phyloP scores from a whole-genome alignment of 2,329 filamentous ascomycete genomes.

The Epicoccum sorghinum region DNA sequence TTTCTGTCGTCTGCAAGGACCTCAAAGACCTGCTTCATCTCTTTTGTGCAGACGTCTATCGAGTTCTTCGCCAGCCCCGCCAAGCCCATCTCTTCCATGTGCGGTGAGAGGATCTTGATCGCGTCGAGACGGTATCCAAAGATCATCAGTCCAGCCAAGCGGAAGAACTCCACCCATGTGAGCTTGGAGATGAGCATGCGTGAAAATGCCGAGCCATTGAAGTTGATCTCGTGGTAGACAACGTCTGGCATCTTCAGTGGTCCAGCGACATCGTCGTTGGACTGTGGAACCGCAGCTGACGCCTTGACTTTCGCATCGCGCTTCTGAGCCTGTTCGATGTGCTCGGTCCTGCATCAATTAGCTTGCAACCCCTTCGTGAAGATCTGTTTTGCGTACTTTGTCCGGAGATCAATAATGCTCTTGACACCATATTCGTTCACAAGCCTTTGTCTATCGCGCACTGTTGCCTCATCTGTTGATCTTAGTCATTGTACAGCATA shows the following conservation, averaged over 20 bases:
- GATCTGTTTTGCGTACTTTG: slow-evolving; percentile 60
- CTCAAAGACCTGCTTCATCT: slow-evolving; percentile 63
- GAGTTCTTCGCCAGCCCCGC: slow-evolving; percentile 72
- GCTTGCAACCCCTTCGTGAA: neutral
- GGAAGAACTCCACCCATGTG: slow-evolving; percentile 69
- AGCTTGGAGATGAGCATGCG: slow-evolving; percentile 70
- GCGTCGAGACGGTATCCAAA: slow-evolving; percentile 72
- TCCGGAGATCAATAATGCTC: slow-evolving; percentile 79
- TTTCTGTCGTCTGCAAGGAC: slow-evolving; percentile 55
- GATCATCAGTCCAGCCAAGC: slow-evolving; percentile 67
- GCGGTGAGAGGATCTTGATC: slow-evolving; percentile 69
- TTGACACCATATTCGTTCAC: slow-evolving; percentile 66
- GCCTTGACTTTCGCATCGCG: slow-evolving; percentile 56
- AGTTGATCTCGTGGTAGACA: slow-evolving; percentile 69
- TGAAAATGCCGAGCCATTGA: slow-evolving; percentile 76
- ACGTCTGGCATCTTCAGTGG: slow-evolving; percentile 68
- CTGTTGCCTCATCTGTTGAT: slow-evolving; percentile 70
- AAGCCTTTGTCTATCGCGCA: slow-evolving; percentile 66
- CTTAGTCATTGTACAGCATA: slow-evolving; percentile 3
- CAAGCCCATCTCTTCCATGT: slow-evolving; percentile 75
- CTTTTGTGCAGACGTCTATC: slow-evolving; percentile 68
- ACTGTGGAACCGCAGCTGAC: slow-evolving; percentile 53
- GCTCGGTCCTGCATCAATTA: slow-evolving; percentile 66
- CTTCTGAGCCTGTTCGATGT: slow-evolving; percentile 70
- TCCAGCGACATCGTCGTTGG: slow-evolving; percentile 59